Percentiles rank a stretch among this genome's conserved stretches.
Evolutionary conservation across 495 filamentous ascomycete genomes (phyloP).

Genomic region (Parmelia sp.): DNA sequence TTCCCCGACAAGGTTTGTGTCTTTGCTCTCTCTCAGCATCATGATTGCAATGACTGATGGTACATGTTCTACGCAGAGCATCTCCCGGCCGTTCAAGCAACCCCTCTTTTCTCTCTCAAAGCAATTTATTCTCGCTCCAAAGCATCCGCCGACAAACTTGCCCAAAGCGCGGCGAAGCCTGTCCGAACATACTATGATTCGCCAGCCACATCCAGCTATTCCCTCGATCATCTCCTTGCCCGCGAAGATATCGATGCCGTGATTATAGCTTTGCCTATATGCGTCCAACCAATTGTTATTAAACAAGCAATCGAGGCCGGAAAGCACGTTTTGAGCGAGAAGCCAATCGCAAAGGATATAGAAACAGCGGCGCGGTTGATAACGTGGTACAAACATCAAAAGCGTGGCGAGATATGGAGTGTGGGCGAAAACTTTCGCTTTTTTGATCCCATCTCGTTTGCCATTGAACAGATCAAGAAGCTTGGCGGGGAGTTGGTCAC

Average conservation of each 20-base stretch:
- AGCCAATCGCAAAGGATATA: slow-evolving; percentile 19
- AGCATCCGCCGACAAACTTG: slow-evolving; percentile 19
- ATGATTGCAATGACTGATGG: not conserved
- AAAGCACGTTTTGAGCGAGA: slow-evolving; percentile 31
- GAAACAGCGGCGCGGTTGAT: slow-evolving; percentile 15
- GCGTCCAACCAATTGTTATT: slow-evolving; percentile 24
- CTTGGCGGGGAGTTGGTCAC: slow-evolving; percentile 16
- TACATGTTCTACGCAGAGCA: slow-evolving; percentile 19
- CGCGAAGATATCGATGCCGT: slow-evolving; percentile 28
- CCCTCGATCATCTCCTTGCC: slow-evolving; percentile 26
- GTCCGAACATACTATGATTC: slow-evolving; percentile 25
- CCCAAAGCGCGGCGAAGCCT: slow-evolving; percentile 1
- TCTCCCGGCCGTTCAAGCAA: slow-evolving; percentile 24
- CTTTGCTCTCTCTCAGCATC: not conserved
- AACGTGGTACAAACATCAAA: slow-evolving; percentile 14
- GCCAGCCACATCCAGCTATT: slow-evolving; percentile 8
- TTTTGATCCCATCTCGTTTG: slow-evolving; percentile 14
- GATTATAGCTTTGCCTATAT: slow-evolving; percentile 27
- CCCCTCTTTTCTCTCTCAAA: slow-evolving; percentile 22
- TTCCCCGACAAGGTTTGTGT: slow-evolving; percentile 19
- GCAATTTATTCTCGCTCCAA: slow-evolving; percentile 31
- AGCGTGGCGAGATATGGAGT: slow-evolving; percentile 15
- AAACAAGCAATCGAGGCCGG: slow-evolving; percentile 21
- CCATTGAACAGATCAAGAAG: slow-evolving; percentile 7
- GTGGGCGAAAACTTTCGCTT: slow-evolving; percentile 23